Percentiles rank a stretch among this genome's conserved stretches.
Conservation (phyloP, 2,329 filamentous ascomycete species). For the Diplodia corticola region DNA sequence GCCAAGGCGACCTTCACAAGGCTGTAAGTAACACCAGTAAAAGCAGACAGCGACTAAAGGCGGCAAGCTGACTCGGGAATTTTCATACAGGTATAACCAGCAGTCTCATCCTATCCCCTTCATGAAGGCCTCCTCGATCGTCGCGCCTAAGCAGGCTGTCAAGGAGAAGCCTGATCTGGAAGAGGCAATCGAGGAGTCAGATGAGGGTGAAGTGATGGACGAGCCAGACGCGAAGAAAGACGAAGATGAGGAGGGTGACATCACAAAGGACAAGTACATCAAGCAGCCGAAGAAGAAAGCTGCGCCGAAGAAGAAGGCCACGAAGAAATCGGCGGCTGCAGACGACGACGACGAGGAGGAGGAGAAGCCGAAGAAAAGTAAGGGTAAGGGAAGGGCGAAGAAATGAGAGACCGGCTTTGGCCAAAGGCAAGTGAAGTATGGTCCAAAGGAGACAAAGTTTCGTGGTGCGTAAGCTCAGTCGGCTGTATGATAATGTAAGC, state of each 20-base stretch:
- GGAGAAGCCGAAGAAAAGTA: conserved; percentile 15
- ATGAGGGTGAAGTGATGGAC: conserved; percentile 57
- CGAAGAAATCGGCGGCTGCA: conserved; percentile 4
- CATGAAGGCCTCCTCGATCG: conserved; percentile 83
- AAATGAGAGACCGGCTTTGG: background rate
- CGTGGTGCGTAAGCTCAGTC: background rate
- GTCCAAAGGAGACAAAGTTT: background rate
- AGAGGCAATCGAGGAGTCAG: conserved; percentile 91
- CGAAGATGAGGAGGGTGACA: conserved; percentile 74
- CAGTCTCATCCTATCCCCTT: conserved; percentile 89
- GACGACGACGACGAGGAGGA: conserved; percentile 9
- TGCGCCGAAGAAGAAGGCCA: conserved; percentile 42
- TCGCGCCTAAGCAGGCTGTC: conserved; percentile 68
- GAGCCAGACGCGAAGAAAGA: conserved; percentile 48
- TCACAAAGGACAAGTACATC: conserved; percentile 95
- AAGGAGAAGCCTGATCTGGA: conserved; percentile 88
- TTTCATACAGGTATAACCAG: conserved; percentile 69
- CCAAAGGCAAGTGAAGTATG: background rate
- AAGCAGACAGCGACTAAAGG: background rate
- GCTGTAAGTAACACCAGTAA: conserved; percentile 59
- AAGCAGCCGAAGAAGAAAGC: conserved; percentile 75
- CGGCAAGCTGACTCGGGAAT: conserved; percentile 24
- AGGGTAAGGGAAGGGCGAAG: conserved; percentile 17
- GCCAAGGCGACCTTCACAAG: conserved; percentile 89
- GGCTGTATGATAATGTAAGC: background rate